Evolutionary conservation across 768 basidiomycete species (phyloP).

Genomic region (Suillus subaureus): DNA sequence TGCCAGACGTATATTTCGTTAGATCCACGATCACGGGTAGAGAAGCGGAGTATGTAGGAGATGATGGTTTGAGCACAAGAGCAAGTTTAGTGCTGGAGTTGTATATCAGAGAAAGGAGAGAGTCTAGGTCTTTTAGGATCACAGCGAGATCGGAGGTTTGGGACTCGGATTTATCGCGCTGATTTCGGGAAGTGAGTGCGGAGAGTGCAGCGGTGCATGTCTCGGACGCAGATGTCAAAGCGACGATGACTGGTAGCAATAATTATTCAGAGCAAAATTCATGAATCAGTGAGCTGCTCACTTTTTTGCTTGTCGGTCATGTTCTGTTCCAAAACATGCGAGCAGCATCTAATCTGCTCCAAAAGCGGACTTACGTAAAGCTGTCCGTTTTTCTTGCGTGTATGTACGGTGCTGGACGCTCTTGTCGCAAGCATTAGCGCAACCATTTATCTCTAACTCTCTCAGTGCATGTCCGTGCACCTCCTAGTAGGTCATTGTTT

Average conservation of each 20-base stretch:
- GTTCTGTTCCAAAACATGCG: not conserved
- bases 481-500: slow-evolving; percentile 16
- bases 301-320: slow-evolving; percentile 47
- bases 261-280: slow-evolving; percentile 4
- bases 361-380: slow-evolving; percentile 20
- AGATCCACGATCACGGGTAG: slow-evolving; percentile 56
- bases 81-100: slow-evolving; percentile 60
- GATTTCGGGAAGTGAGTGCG: not conserved
- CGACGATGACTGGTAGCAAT: slow-evolving; percentile 12
- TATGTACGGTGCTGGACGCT: not conserved
- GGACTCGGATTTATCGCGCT: not conserved
- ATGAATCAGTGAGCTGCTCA: slow-evolving; percentile 14
- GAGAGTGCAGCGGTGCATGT: slow-evolving; percentile 25
- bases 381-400: slow-evolving; percentile 8
- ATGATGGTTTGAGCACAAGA: slow-evolving; percentile 60
- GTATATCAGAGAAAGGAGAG: slow-evolving; percentile 61
- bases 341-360: not conserved
- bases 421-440: not conserved
- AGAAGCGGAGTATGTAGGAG: slow-evolving; percentile 54
- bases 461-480: slow-evolving; percentile 15
- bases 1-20: slow-evolving; percentile 46
- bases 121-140: slow-evolving; percentile 57
- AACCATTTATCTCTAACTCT: not conserved
- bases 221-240: slow-evolving; percentile 18
- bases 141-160: slow-evolving; percentile 34